Percentiles rank a stretch among this genome's conserved stretches.
Evolutionary conservation across 2,329 filamentous ascomycete genomes (phyloP).

Genomic region (Chaetomiaceae sp.): DNA sequence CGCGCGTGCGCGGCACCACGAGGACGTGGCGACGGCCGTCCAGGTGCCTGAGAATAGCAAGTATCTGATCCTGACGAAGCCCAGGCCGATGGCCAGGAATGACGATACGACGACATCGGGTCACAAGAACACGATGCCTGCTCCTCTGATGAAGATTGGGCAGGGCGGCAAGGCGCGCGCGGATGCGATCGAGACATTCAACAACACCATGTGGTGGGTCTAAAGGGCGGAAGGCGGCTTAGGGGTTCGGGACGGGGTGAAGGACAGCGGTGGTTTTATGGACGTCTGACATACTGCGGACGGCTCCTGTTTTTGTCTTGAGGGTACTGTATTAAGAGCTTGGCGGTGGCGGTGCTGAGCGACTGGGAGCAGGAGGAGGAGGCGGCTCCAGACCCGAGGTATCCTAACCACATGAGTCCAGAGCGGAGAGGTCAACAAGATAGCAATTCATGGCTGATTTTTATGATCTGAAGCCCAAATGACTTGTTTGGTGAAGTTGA

Average conservation of each 20-base stretch:
- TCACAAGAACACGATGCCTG: conserved; percentile 17
- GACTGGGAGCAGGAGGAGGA: not conserved
- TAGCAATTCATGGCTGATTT: conserved; percentile 8
- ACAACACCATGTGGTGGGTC: conserved; percentile 42
- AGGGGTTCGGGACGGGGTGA: not conserved
- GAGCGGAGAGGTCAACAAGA: not conserved
- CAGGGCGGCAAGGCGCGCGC: conserved; percentile 11
- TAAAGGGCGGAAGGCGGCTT: conserved; percentile 18
- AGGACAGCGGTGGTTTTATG: conserved; percentile 4
- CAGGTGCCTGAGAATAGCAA: conserved; percentile 42
- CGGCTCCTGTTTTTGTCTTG: not conserved
- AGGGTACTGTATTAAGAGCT: conserved; percentile 3
- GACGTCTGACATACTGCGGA: conserved; percentile 14
- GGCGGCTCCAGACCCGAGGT: not conserved
- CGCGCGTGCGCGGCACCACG: conserved; percentile 72
- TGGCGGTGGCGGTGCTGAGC: conserved; percentile 12
- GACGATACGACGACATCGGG: conserved; percentile 21
- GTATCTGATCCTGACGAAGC: conserved; percentile 38
- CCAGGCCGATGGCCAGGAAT: conserved; percentile 31
- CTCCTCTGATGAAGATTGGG: conserved; percentile 30
- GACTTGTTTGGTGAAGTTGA: too few relatives aligned
- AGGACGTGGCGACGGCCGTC: conserved; percentile 45
- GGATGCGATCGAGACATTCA: conserved; percentile 29
- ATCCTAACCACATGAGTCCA: conserved; percentile 14
- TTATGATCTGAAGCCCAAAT: too few relatives aligned